phyloP scores from a whole-genome alignment of 805 yeast species.

The Zygosaccharomyces bisporus region DNA sequence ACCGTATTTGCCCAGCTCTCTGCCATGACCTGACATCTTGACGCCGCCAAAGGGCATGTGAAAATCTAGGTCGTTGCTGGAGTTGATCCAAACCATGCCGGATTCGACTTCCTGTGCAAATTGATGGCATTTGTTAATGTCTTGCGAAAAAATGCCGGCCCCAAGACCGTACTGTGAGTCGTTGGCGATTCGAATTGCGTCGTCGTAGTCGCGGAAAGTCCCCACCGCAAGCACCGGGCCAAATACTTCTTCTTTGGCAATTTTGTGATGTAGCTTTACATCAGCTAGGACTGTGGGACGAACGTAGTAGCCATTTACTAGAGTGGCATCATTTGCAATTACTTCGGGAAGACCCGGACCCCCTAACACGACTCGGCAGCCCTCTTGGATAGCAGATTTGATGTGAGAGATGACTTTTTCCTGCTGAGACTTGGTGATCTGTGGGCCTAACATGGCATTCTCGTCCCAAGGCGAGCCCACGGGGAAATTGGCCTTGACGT shows the following conservation, averaged over 20 bases:
- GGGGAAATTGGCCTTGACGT: constrained; percentile 37
- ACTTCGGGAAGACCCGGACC: constrained; percentile 38
- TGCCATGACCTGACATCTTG: constrained; percentile 61
- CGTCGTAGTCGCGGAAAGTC: constrained; percentile 43
- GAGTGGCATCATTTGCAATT: constrained; percentile 18
- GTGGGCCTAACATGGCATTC: constrained; percentile 50
- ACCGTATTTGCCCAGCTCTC: constrained; percentile 68
- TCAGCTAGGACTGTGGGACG: constrained; percentile 49
- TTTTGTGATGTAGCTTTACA: constrained; percentile 39
- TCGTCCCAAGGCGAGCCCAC: constrained; percentile 46
- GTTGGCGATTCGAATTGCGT: constrained; percentile 43
- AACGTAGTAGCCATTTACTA: constrained; percentile 38
- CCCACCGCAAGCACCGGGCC: constrained; percentile 50
- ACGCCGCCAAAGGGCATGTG: constrained; percentile 69
- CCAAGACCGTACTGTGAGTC: constrained; percentile 46
- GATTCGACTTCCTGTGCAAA: constrained; percentile 42
- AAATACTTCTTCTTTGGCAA: constrained; percentile 48
- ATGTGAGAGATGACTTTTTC: constrained; percentile 45
- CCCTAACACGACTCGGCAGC: constrained; percentile 49
- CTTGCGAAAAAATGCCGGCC: constrained; percentile 43
- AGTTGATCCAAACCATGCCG: constrained; percentile 56
- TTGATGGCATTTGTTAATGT: constrained; percentile 39
- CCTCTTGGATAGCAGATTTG: constrained; percentile 47
- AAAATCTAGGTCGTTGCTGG: constrained; percentile 53
- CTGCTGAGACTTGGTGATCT: constrained; percentile 50